phyloP scores from a whole-genome alignment of 2,329 filamentous ascomycete genomes.

The Epicoccum sorghinum region DNA sequence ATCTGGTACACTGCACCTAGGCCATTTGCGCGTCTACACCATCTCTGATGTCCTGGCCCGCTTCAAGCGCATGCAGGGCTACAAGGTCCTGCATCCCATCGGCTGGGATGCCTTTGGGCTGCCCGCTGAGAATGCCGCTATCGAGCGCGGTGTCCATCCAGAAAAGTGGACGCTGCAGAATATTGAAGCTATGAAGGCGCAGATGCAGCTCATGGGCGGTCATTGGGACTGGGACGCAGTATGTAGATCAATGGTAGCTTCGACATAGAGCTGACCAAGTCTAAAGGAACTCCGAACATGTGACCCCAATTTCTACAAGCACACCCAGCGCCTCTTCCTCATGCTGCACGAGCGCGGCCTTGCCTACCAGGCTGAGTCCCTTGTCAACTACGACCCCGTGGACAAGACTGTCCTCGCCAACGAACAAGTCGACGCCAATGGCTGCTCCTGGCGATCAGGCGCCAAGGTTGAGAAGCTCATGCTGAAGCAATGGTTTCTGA shows the following conservation, averaged over 20 bases:
- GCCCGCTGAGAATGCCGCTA: conserved; percentile 89
- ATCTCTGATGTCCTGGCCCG: conserved; percentile 86
- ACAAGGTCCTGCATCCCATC: conserved; percentile 83
- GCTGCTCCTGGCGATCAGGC: conserved; percentile 85
- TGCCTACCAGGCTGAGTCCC: conserved; percentile 80
- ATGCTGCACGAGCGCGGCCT: conserved; percentile 75
- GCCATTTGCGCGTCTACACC: conserved; percentile 86
- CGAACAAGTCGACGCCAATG: conserved; percentile 88
- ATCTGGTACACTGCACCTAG: conserved; percentile 83
- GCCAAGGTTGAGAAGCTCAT: conserved; percentile 80
- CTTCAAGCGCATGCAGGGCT: conserved; percentile 75
- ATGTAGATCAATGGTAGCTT: conserved; percentile 22
- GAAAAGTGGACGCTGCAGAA: conserved; percentile 80
- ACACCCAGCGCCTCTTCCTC: conserved; percentile 85
- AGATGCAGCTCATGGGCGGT: conserved; percentile 79
- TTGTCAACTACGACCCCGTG: conserved; percentile 90
- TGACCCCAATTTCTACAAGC: conserved; percentile 84
- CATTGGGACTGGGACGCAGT: conserved; percentile 84
- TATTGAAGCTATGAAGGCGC: conserved; percentile 83
- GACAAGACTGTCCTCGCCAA: conserved; percentile 91
- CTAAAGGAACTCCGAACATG: conserved; percentile 81
- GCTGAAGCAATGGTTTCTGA: conserved; percentile 89
- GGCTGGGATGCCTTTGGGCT: conserved; percentile 94
- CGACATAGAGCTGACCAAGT: conserved; percentile 10
- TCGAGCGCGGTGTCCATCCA: conserved; percentile 79